phyloP scores from a whole-genome alignment of 345 rosid genomes.

The Cardamine occulta region DNA sequence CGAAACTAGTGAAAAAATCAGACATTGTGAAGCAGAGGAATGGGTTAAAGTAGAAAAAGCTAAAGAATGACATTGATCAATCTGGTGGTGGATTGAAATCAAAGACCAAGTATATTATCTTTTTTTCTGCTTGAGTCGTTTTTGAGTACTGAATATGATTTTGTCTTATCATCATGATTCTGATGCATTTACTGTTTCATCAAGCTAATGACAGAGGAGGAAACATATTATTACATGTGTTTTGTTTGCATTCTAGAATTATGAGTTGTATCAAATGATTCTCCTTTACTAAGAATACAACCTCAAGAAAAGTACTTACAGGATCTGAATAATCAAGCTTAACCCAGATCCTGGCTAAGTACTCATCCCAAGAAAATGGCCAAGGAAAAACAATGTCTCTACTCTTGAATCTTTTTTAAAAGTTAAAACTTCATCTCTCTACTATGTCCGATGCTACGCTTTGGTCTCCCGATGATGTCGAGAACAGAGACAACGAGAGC shows the following conservation, averaged over 20 bases:
- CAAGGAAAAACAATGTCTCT: conserved; percentile 6
- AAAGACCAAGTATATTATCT: no score
- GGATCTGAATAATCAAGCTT: conserved; percentile 38
- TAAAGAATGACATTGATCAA: no score
- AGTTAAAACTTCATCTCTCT: conserved; percentile 28
- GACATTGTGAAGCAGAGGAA: no score
- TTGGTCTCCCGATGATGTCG: conserved; percentile 37
- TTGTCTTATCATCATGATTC: neutral
- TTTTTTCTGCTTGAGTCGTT: neutral
- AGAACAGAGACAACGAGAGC: conserved; percentile 43
- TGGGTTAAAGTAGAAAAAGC: no score
- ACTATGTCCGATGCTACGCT: conserved; percentile 16
- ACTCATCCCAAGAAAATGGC: conserved; percentile 41
- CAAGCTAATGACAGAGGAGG: no score
- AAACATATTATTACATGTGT: conserved; percentile 26
- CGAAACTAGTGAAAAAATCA: no score
- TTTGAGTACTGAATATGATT: neutral
- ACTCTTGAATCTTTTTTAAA: conserved; percentile 4
- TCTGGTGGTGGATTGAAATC: no score
- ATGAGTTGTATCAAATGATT: neutral
- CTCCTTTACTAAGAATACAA: conserved; percentile 28
- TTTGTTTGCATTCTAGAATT: neutral
- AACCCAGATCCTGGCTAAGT: conserved; percentile 46
- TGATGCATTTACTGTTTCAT: neutral
- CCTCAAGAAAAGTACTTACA: conserved; percentile 41